Percentiles rank a stretch among this genome's conserved stretches.
phyloP scores from a whole-genome alignment of 2,329 filamentous ascomycete species.

The Neopestalotiopsis sp. region DNA sequence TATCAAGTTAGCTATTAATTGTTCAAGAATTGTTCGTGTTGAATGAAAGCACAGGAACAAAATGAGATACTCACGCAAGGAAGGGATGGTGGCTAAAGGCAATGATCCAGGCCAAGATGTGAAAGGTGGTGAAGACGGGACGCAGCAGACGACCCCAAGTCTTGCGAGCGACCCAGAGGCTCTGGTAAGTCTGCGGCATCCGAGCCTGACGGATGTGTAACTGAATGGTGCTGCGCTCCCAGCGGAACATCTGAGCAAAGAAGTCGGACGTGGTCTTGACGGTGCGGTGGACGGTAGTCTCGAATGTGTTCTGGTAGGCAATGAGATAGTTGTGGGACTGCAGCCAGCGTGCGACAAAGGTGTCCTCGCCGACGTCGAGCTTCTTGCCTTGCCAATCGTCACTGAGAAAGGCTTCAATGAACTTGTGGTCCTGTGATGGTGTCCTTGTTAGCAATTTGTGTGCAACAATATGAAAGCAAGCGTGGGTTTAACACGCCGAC shows the following conservation, averaged over 20 bases:
- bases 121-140: neutral
- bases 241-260: conserved; percentile 19
- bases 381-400: conserved; percentile 14
- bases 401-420: conserved; percentile 12
- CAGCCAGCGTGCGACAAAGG: conserved; percentile 21
- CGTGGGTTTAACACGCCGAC: no score
- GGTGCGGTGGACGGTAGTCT: conserved; percentile 16
- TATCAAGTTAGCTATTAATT: neutral
- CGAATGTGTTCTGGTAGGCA: conserved; percentile 13
- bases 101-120: neutral
- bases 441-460: neutral
- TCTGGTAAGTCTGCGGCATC: neutral
- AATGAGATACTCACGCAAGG: neutral
- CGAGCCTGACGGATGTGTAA: neutral
- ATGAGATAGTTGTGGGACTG: conserved; percentile 17
- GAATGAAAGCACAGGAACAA: neutral
- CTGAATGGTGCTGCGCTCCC: conserved; percentile 19
- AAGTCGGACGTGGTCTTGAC: conserved; percentile 7
- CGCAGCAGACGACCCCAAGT: neutral
- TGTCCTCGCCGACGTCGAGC: conserved; percentile 21
- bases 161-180: neutral
- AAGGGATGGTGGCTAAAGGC: neutral
- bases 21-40: neutral
- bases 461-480: neutral
- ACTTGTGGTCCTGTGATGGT: neutral